phyloP scores from a whole-genome alignment of 805 yeast species.

The Spathaspora arborariae region DNA sequence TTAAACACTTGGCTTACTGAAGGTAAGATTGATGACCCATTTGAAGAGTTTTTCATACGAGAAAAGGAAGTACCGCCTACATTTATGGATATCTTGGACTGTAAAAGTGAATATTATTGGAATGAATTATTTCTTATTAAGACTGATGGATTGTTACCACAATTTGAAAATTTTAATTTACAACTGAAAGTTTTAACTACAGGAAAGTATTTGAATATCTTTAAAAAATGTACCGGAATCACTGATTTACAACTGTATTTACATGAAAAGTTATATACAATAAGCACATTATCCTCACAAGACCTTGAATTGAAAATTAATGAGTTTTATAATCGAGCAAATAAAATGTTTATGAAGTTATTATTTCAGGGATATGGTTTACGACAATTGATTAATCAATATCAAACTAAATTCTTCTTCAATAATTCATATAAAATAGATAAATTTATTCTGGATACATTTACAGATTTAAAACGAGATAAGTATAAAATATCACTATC shows the following conservation, averaged over 20 bases:
- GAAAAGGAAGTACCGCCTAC: conserved; percentile 30
- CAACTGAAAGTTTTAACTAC: conserved; percentile 70
- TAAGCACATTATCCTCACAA: conserved; percentile 29
- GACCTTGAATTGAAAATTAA: conserved; percentile 55
- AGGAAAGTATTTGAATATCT: conserved; percentile 79
- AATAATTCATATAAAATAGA: conserved; percentile 49
- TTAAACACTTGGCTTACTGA: conserved; percentile 73
- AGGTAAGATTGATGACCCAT: conserved; percentile 76
- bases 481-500: conserved; percentile 28
- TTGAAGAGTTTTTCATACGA: conserved; percentile 77
- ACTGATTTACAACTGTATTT: conserved; percentile 27
- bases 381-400: conserved; percentile 37
- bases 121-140: conserved; percentile 70
- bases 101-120: conserved; percentile 63
- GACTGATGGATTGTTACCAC: conserved; percentile 69
- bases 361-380: conserved; percentile 61
- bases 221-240: conserved; percentile 55
- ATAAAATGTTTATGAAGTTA: conserved; percentile 52
- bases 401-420: conserved; percentile 58
- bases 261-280: conserved; percentile 23
- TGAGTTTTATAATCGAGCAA: conserved; percentile 65
- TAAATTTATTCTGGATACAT: conserved; percentile 47
- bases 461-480: conserved; percentile 49
- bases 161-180: conserved; percentile 48
- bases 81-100: conserved; percentile 21